These are phyloP conservation scores for Cadophora sp. DNA, from an alignment of 2,329 filamentous ascomycete genomes.

Conservation along the genomic window DNA sequence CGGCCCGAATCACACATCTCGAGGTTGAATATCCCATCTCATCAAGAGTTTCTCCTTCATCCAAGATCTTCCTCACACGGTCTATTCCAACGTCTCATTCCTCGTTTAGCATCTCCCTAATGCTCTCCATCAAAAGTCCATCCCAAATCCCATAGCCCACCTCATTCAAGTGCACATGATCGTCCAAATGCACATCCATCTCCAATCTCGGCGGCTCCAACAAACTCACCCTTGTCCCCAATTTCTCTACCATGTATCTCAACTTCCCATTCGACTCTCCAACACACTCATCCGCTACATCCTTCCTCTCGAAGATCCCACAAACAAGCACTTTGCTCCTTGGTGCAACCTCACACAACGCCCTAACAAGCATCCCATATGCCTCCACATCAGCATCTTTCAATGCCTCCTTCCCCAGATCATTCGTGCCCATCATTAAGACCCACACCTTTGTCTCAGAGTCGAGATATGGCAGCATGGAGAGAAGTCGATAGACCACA, in stretches of 20 bases:
- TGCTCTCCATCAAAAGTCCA: neutral
- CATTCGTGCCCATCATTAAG: constrained; percentile 26
- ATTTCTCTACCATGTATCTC: neutral
- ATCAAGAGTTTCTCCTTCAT: too few species aligned
- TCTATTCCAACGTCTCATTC: neutral
- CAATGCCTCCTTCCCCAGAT: constrained; percentile 20
- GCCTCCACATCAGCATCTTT: constrained; percentile 7
- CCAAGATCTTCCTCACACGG: too few species aligned
- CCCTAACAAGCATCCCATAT: constrained; percentile 21
- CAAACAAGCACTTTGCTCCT: constrained; percentile 20
- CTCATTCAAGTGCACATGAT: constrained; percentile 32
- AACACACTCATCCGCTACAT: constrained; percentile 18
- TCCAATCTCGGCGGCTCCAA: constrained; percentile 20
- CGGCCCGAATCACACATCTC: too few species aligned
- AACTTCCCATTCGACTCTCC: constrained; percentile 21
- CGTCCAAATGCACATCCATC: constrained; percentile 17
- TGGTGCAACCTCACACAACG: constrained; percentile 14
- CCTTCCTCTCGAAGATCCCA: constrained; percentile 25
- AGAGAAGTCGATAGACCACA: constrained; percentile 22
- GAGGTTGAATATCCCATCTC: too few species aligned
- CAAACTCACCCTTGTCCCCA: constrained; percentile 18
- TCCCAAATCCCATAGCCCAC: constrained; percentile 31
- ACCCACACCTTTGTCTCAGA: constrained; percentile 17
- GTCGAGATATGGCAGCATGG: constrained; percentile 9
- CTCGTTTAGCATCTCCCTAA: neutral